Base-by-base conservation (phyloP, 2,329 filamentous ascomycete genomes). In the Rhexocercosporidium sp. region DNA sequence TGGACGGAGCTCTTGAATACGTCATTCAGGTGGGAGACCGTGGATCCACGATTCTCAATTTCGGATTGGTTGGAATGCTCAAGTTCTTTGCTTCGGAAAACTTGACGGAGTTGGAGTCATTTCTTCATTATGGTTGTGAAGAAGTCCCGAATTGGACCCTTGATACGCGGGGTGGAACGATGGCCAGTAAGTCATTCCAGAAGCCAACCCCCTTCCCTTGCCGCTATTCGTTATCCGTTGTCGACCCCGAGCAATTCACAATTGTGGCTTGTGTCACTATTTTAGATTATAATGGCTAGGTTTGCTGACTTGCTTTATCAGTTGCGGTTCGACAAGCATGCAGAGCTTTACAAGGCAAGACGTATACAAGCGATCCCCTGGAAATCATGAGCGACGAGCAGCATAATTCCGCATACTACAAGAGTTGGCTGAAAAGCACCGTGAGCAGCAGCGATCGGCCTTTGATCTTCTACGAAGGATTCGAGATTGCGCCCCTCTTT, bases 331-430 rank as follows among this genome's bases (percentile, higher is more conserved):
- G 90, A 59, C 92, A 94, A 75, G 84, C 86, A 27, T 86, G 85
- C 60, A 86, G 90, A 59, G 90, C 92, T 25, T 79, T 94, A 22
- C 90, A 93, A 76, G 92, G 92, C 63, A 94, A 93, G 77, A 94
- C 92, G 0, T 79, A 79, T 2, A 78, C 80, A 12, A 80, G 84
- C 11, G 66, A 71, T 22, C 61, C 77, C 3, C 74, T 82, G 0
- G 81, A 84, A 20, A 82, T 94, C 12, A 85, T 94, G 81, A 86
- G 83, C 47, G 92, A 94, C 71, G 82, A 87, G n/a, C 82, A 87
- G 53, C 92, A 94, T 74, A 83, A 86, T 64, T 83, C 86, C 1
- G 71, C 77, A 1, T 77, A 78, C 1, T 91, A 90, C 78, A 89
- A 84, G 84, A 84, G 78, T 56, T 92, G 87, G 87, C 79, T 85